phyloP scores from a whole-genome alignment of 1,284 basidiomycete species.

The Cystobasidiaceae sp. region DNA sequence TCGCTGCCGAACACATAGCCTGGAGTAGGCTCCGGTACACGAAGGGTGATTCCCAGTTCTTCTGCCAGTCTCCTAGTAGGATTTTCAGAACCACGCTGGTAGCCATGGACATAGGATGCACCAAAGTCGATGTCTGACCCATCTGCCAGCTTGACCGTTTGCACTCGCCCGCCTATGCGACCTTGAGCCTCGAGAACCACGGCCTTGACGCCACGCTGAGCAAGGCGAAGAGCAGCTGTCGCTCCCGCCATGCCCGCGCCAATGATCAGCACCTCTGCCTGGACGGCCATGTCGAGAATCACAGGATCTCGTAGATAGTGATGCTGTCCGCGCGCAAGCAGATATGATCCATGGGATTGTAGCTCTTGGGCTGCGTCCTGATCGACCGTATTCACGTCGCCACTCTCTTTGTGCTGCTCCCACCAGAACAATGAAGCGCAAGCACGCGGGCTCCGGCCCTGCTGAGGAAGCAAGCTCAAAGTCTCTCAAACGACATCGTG shows the following conservation, averaged over 20 bases:
- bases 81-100: conserved; percentile 17
- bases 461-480: neutral
- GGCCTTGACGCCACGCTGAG: conserved; percentile 83
- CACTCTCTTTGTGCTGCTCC: no score
- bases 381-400: neutral
- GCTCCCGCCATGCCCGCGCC: conserved; percentile 82
- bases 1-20: conserved; percentile 12
- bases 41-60: conserved; percentile 19
- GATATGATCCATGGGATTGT: neutral
- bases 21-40: conserved; percentile 10
- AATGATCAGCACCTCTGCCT: conserved; percentile 47
- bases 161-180: conserved; percentile 71
- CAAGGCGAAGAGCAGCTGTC: conserved; percentile 64
- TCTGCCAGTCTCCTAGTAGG: conserved; percentile 17
- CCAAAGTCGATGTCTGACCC: conserved; percentile 36
- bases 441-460: neutral
- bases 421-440: conserved; percentile 21
- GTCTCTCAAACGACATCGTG: neutral
- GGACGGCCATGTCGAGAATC: conserved; percentile 33
- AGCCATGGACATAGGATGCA: conserved; percentile 33
- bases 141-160: conserved; percentile 44
- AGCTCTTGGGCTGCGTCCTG: neutral
- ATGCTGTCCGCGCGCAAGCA: neutral
- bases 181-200: conserved; percentile 91
- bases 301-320: neutral